Percentiles rank a stretch among this genome's conserved stretches.
Evolutionary conservation across 805 yeast genomes (phyloP).

Genomic region (Wickerhamiella spandovensis): DNA sequence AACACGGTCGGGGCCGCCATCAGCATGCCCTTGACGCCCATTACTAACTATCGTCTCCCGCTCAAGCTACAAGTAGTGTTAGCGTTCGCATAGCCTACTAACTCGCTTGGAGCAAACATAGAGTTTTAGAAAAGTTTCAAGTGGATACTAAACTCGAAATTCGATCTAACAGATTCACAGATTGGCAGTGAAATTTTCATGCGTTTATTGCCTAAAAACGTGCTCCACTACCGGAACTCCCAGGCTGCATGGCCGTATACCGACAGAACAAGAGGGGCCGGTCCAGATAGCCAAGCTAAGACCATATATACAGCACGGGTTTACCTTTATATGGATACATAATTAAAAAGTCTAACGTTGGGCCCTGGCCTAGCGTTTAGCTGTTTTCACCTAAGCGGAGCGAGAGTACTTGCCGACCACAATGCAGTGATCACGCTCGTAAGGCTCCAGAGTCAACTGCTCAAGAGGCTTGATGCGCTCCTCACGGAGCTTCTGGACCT

Average conservation of each 20-base stretch:
- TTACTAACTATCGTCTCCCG: no score
- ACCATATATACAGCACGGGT: no score
- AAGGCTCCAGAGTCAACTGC: slow-evolving; percentile 97
- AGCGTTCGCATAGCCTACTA: not conserved
- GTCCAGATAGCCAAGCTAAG: no score
- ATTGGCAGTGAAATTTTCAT: no score
- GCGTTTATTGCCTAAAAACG: no score
- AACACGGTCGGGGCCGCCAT: not conserved
- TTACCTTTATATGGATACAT: not conserved
- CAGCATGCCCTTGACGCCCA: not conserved
- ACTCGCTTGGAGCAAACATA: not conserved
- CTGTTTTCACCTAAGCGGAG: slow-evolving; percentile 40
- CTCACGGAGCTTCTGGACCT: slow-evolving; percentile 96
- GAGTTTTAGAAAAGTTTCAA: not conserved
- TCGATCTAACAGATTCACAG: no score
- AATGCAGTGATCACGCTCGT: slow-evolving; percentile 99
- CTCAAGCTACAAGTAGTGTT: no score
- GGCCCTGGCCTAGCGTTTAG: no score
- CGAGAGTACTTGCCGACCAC: slow-evolving; percentile 95
- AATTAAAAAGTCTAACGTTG: not conserved
- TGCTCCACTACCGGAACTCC: no score
- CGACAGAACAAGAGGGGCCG: no score
- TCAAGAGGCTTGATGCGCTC: slow-evolving; percentile 97
- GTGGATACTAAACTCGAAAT: no score
- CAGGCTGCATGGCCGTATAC: no score